Evolutionary conservation across 1,139 yeast species (phyloP).

Genomic region (Casaregolazyma lundiana): DNA sequence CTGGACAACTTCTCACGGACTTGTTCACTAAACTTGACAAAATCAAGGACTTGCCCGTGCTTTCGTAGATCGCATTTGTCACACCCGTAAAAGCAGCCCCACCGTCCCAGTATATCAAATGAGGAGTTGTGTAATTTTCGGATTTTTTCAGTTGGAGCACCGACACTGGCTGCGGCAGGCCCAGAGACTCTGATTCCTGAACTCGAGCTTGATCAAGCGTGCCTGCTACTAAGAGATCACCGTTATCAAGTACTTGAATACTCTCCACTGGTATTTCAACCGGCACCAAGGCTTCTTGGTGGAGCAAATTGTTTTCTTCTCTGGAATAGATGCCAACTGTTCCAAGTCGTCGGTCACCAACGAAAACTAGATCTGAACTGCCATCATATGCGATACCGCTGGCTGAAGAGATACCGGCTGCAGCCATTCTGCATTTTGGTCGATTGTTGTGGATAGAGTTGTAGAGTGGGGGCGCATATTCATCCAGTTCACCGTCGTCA

Average conservation of each 20-base stretch:
- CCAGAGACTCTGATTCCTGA: background rate
- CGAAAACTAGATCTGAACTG: background rate
- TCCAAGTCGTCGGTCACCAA: constrained; percentile 8
- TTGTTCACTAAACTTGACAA: constrained; percentile 1
- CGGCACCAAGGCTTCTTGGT: constrained; percentile 1
- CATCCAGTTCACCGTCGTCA: constrained; percentile 6
- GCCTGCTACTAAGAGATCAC: constrained; percentile 2
- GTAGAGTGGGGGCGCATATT: background rate
- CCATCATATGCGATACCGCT: constrained; percentile 3
- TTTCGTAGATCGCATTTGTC: background rate
- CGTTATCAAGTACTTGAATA: background rate
- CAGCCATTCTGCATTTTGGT: constrained; percentile 2
- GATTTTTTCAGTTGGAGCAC: constrained; percentile 2
- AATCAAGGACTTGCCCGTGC: background rate
- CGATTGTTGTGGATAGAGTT: background rate
- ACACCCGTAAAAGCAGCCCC: constrained; percentile 1
- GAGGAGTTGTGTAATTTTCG: constrained; percentile 6
- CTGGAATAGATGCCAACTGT: constrained; percentile 1
- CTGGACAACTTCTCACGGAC: background rate
- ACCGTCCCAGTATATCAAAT: constrained; percentile 6
- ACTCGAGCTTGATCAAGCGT: background rate
- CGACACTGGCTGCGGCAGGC: background rate
- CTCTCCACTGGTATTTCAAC: background rate
- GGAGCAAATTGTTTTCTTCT: background rate
- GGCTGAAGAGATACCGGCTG: constrained; percentile 8